Conservation (phyloP, 2,329 filamentous ascomycete species). For the Dactylellina haptotyla region DNA sequence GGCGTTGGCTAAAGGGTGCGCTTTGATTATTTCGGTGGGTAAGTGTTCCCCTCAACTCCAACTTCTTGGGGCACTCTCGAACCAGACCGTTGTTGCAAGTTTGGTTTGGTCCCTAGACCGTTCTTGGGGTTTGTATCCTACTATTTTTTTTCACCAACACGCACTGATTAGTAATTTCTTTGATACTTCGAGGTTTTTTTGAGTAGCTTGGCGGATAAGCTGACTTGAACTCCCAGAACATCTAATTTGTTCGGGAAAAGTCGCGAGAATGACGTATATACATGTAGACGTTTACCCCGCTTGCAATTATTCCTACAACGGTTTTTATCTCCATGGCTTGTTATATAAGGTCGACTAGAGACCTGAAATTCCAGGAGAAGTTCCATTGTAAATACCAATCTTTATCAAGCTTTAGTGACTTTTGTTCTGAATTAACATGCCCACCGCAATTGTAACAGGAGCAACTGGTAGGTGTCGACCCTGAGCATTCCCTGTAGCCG, state of each 20-base stretch:
- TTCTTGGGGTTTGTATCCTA: no score
- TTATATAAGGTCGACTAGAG: background rate
- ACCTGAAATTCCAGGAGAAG: no score
- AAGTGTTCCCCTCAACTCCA: no score
- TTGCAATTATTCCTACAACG: no score
- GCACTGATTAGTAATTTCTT: background rate
- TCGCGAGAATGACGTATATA: conserved; percentile 2
- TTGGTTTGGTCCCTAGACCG: no score
- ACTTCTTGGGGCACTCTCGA: no score
- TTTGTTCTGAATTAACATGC: conserved; percentile 4
- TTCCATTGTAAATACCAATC: no score
- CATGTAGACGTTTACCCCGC: conserved; percentile 5
- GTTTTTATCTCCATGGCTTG: background rate
- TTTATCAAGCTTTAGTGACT: background rate
- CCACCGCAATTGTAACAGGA: conserved; percentile 25
- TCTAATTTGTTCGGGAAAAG: background rate
- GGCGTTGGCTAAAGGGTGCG: background rate
- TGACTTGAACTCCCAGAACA: no score
- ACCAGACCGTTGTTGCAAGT: background rate
- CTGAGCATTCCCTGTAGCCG: background rate
- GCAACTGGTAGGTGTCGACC: conserved; percentile 15
- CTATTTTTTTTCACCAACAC: no score
- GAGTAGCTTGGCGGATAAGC: conserved; percentile 1
- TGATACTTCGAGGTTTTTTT: no score
- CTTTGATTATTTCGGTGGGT: background rate